phyloP scores from a whole-genome alignment of 441 rosid genomes.

The Biscutella laevigata region DNA sequence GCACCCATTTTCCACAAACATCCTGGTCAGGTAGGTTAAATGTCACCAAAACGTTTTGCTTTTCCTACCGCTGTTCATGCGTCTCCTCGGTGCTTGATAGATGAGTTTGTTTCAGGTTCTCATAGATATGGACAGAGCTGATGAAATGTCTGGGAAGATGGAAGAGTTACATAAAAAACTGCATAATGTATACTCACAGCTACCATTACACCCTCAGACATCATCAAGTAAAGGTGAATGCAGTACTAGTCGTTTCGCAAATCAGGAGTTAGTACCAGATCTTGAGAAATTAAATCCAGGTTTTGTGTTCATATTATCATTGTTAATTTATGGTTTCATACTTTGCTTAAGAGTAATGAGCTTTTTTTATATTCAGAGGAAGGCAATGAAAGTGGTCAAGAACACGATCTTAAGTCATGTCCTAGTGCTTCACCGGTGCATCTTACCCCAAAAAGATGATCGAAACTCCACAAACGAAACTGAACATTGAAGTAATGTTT shows the following conservation, averaged over 20 bases:
- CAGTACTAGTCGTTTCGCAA: slow-evolving; percentile 7
- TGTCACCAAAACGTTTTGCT: not conserved
- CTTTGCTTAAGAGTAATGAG: not conserved
- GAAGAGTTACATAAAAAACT: slow-evolving; percentile 50
- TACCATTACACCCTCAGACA: slow-evolving; percentile 31
- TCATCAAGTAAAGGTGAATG: slow-evolving; percentile 16
- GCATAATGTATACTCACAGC: slow-evolving; percentile 57
- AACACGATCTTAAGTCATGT: slow-evolving; percentile 7
- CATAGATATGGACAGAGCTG: slow-evolving; percentile 76
- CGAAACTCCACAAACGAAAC: slow-evolving; percentile 20
- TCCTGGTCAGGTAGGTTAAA: slow-evolving; percentile 52
- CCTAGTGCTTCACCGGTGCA: slow-evolving; percentile 20
- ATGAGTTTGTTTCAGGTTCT: slow-evolving; percentile 44
- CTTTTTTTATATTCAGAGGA: slow-evolving; percentile 28
- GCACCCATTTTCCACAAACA: slow-evolving; percentile 50
- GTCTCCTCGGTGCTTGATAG: slow-evolving; percentile 6
- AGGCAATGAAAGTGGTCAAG: slow-evolving; percentile 24
- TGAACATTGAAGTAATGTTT: not conserved
- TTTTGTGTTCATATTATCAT: slow-evolving; percentile 16
- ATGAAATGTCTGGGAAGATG: slow-evolving; percentile 49
- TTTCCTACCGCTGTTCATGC: not conserved
- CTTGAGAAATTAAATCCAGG: slow-evolving; percentile 39
- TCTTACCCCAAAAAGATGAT: slow-evolving; percentile 17
- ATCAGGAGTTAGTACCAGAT: slow-evolving; percentile 17
- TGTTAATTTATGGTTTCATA: slow-evolving; percentile 1